Conservation (phyloP, 371 early-diverging fungal species). For the Mucor lusitanicus region DNA sequence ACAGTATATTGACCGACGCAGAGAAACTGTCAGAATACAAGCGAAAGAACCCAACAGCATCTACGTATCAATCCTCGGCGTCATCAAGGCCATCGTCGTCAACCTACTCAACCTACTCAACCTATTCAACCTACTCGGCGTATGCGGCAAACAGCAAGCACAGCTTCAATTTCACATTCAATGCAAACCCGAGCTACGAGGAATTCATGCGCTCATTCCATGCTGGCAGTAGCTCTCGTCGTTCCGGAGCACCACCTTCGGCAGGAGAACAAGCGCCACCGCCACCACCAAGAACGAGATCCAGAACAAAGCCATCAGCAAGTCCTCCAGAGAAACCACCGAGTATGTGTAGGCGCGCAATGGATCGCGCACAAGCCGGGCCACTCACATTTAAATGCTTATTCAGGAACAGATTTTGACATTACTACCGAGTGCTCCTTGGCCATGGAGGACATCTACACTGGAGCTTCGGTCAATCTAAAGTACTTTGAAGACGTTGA, state of each 20-base stretch:
- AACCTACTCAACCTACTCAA: background rate
- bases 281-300: background rate
- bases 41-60: background rate
- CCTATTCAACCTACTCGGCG: background rate
- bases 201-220: background rate
- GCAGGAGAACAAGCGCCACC: background rate
- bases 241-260: background rate
- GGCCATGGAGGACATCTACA: background rate
- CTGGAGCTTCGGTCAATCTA: too few species aligned
- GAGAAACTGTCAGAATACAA: slow-evolving; percentile 4
- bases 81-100: background rate
- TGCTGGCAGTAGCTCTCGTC: background rate
- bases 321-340: background rate
- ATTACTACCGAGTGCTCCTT: background rate
- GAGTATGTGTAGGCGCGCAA: background rate
- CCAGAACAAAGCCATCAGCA: background rate
- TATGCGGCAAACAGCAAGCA: too few species aligned
- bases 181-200: background rate
- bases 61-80: background rate
- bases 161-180: too few species aligned
- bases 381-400: too few species aligned
- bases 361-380: too few species aligned
- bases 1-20: slow-evolving; percentile 6
- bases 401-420: background rate
- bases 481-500: background rate